These are phyloP conservation scores for Apiospora phragmitis DNA, from an alignment of 2,329 filamentous ascomycete species.

Conservation along the genomic window DNA sequence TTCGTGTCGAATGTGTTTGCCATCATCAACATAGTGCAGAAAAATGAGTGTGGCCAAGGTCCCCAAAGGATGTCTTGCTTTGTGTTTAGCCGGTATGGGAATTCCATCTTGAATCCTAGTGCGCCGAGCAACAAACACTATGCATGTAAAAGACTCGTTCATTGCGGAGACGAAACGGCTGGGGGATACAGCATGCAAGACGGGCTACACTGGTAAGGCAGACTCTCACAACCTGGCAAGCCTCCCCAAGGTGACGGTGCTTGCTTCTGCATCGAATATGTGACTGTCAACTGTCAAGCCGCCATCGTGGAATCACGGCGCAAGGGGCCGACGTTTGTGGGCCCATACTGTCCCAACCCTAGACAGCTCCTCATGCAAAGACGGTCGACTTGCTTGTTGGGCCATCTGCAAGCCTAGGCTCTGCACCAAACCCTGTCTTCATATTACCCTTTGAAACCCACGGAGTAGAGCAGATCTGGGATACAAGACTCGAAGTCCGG, in stretches of 20 bases:
- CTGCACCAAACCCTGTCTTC: background rate
- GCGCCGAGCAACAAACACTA: background rate
- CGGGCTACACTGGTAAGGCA: background rate
- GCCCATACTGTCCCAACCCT: background rate
- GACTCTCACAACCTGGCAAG: background rate
- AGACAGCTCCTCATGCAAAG: background rate
- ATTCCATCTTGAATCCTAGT: background rate
- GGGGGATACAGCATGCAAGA: background rate
- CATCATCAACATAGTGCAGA: background rate
- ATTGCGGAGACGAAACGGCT: background rate
- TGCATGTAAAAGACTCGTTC: background rate
- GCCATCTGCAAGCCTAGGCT: background rate
- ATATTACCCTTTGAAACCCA: background rate
- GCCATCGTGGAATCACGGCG: conserved; percentile 5
- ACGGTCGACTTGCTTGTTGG: background rate
- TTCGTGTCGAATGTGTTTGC: background rate
- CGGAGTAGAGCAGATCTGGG: background rate
- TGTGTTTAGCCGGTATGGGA: conserved; percentile 1
- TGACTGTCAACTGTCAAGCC: conserved; percentile 1
- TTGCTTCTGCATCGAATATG: background rate
- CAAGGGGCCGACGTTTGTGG: background rate
- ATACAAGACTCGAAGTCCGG: background rate
- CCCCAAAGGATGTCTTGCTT: background rate
- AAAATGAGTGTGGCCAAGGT: background rate
- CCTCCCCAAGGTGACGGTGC: background rate